Conservation (phyloP, 768 basidiomycete genomes). For the Ramaria sp. region DNA sequence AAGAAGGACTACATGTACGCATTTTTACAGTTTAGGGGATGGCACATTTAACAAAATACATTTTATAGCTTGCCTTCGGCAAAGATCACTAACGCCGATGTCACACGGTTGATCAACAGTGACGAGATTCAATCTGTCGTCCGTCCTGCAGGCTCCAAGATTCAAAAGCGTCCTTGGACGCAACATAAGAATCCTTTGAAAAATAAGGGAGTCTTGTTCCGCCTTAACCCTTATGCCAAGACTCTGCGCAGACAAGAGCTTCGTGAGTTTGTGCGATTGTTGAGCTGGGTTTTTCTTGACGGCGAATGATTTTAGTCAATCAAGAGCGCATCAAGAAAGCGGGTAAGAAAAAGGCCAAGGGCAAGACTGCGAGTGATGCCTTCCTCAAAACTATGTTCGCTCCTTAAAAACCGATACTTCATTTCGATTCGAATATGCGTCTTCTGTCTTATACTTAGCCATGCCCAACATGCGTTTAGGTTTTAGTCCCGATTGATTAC, state of each 20-base stretch:
- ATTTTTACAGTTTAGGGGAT: not conserved
- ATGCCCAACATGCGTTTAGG: not conserved
- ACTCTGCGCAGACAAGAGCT: conserved; percentile 82
- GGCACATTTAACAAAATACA: not conserved
- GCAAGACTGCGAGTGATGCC: conserved; percentile 53
- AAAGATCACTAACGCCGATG: conserved; percentile 95
- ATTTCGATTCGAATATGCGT: not conserved
- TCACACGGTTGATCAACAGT: conserved; percentile 96
- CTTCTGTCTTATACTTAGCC: not conserved
- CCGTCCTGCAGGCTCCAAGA: conserved; percentile 76
- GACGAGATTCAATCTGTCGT: conserved; percentile 96
- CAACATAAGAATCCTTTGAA: conserved; percentile 98
- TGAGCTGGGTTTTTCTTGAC: conserved; percentile 7
- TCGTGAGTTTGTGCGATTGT: conserved; percentile 38
- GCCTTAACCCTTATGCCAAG: conserved; percentile 98
- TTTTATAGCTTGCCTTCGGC: conserved; percentile 70
- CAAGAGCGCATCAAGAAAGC: conserved; percentile 68
- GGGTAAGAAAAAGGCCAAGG: conserved; percentile 40
- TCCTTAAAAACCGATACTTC: conserved; percentile 52
- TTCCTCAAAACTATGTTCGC: conserved; percentile 83
- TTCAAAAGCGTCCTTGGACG: conserved; percentile 90
- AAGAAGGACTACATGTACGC: conserved; percentile 86
- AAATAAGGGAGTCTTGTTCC: conserved; percentile 92
- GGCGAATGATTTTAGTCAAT: conserved; percentile 39
- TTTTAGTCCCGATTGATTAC: too few species aligned